Evolutionary conservation across 73 alveolate species (phyloP).

Genomic region (Paramecium sexaurelia): DNA sequence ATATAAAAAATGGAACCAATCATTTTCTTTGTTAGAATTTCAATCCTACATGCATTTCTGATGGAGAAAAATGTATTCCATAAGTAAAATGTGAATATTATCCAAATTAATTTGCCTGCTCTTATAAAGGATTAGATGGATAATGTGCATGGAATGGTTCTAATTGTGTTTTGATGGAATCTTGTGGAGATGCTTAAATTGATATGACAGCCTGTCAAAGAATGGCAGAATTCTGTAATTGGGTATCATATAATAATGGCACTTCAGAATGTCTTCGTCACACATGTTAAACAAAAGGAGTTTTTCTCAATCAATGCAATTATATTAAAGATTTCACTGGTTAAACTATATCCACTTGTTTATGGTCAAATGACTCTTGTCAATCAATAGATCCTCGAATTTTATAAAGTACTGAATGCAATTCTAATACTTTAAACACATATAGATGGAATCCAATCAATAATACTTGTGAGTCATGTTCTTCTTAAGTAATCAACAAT

Average conservation of each 20-base stretch:
- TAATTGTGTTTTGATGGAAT: neutral
- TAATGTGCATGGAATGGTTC: constrained; percentile 45
- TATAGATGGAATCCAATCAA: neutral
- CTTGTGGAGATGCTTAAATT: neutral
- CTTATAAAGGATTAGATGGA: constrained; percentile 23
- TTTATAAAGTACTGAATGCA: neutral
- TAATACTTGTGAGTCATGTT: neutral
- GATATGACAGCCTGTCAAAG: constrained; percentile 18
- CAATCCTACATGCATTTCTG: neutral
- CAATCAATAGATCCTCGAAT: neutral
- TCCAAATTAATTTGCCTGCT: neutral
- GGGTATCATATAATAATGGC: neutral
- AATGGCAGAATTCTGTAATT: neutral
- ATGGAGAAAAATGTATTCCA: neutral
- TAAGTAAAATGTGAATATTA: neutral
- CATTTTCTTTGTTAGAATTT: neutral
- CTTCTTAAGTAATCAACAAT: neutral
- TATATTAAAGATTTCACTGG: neutral
- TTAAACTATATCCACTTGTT: neutral
- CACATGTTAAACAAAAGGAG: constrained; percentile 2
- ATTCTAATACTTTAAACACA: neutral
- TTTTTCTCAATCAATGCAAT: neutral
- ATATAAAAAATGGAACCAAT: neutral
- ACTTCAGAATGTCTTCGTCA: neutral
- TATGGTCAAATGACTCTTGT: neutral